Percentiles rank a stretch among this genome's conserved stretches.
These are phyloP conservation scores for Phytophthora megakarya DNA, from an alignment of 352 stramenopile species.

Conservation along the genomic window DNA sequence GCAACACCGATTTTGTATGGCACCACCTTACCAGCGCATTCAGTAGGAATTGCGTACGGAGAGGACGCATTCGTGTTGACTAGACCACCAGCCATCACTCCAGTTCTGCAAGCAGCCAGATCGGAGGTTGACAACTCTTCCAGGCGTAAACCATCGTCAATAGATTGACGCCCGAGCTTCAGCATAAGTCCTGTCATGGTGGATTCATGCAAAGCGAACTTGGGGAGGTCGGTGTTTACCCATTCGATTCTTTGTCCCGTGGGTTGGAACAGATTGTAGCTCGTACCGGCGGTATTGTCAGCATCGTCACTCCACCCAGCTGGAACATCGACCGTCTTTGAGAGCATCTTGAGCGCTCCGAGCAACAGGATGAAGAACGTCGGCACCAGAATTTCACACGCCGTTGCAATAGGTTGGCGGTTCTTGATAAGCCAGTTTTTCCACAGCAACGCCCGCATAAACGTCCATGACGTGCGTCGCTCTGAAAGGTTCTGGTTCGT, in stretches of 20 bases:
- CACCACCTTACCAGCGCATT: conserved; percentile 44
- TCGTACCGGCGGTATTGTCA: conserved; percentile 22
- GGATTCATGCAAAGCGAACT: conserved; percentile 54
- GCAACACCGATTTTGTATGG: conserved; percentile 63
- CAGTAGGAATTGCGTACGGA: conserved; percentile 31
- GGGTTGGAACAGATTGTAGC: conserved; percentile 58
- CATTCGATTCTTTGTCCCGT: conserved; percentile 36
- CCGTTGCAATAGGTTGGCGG: conserved; percentile 46
- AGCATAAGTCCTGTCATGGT: conserved; percentile 63
- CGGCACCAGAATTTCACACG: conserved; percentile 57
- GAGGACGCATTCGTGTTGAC: conserved; percentile 43
- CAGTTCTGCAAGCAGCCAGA: conserved; percentile 25
- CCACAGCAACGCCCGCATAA: conserved; percentile 50
- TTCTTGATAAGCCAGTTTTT: conserved; percentile 75
- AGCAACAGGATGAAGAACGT: conserved; percentile 64
- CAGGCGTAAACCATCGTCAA: conserved; percentile 40
- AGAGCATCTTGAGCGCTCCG: conserved; percentile 48
- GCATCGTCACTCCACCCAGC: conserved; percentile 49
- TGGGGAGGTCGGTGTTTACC: conserved; percentile 37
- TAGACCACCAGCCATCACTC: conserved; percentile 39
- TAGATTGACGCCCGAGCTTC: conserved; percentile 44
- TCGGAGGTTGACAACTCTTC: conserved; percentile 41
- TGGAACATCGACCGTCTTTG: conserved; percentile 47
- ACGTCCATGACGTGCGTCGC: conserved; percentile 22
- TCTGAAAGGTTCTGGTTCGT: conserved; percentile 1